These are phyloP conservation scores for Paraleonurus japonicus DNA, from an alignment of 257 asterid genomes.

Conservation along the genomic window DNA sequence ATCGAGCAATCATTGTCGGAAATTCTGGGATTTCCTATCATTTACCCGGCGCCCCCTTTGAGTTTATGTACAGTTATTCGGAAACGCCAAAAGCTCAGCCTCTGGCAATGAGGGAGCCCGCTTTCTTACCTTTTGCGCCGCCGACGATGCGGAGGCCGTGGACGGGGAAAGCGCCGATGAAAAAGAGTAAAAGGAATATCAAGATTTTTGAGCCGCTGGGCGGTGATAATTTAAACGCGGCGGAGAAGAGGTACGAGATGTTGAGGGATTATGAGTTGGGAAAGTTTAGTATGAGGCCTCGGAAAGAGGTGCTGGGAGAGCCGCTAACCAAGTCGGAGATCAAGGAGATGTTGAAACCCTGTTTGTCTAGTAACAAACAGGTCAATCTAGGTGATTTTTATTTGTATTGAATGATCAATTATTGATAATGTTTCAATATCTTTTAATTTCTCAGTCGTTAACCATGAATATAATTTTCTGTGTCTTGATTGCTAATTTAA, in stretches of 20 bases:
- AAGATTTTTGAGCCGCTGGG: conserved; percentile 72
- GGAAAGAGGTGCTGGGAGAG: conserved; percentile 68
- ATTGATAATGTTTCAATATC: not conserved
- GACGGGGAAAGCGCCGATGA: conserved; percentile 97
- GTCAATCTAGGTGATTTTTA: conserved; percentile 75
- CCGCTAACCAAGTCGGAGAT: conserved; percentile 65
- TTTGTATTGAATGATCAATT: not conserved
- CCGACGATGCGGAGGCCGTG: conserved; percentile 95
- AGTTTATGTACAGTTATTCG: conserved; percentile 86
- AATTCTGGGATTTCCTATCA: conserved; percentile 72
- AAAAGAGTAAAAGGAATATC: conserved; percentile 69
- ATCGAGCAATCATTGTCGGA: conserved; percentile 66
- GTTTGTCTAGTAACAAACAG: conserved; percentile 66
- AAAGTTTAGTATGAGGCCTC: conserved; percentile 40
- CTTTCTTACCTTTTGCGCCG: conserved; percentile 90
- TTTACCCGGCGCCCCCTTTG: conserved; percentile 93
- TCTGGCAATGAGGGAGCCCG: conserved; percentile 87
- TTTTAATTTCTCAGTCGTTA: too few relatives aligned
- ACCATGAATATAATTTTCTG: not conserved
- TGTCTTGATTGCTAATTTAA: not conserved
- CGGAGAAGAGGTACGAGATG: conserved; percentile 56
- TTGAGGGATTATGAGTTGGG: conserved; percentile 70
- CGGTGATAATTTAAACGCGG: conserved; percentile 24
- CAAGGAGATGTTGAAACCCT: conserved; percentile 55
- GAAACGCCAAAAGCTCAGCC: conserved; percentile 83